Evolutionary conservation across 2,329 filamentous ascomycete species (phyloP).

Genomic region (Colletotrichum orchidophilum): DNA sequence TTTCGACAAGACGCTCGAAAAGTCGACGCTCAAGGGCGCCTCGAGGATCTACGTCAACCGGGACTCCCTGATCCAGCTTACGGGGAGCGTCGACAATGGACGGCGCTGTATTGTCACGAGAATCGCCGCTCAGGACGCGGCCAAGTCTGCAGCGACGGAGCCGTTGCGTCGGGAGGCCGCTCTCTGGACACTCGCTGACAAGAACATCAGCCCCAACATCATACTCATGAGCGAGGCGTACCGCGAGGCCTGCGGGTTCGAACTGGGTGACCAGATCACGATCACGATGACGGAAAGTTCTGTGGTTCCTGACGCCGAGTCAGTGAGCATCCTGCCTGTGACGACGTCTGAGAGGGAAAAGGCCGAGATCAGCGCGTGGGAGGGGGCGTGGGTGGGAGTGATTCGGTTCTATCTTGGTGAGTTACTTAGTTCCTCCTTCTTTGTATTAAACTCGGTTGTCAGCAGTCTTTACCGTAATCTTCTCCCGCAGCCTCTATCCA

Average conservation of each 20-base stretch:
- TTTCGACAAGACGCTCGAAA: slow-evolving; percentile 51
- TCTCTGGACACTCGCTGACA: slow-evolving; percentile 60
- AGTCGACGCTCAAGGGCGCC: slow-evolving; percentile 52
- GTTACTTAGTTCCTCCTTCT: neutral
- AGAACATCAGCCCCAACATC: slow-evolving; percentile 73
- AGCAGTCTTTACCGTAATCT: neutral
- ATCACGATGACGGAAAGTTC: slow-evolving; percentile 67
- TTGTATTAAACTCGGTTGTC: neutral
- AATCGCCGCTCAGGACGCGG: slow-evolving; percentile 30
- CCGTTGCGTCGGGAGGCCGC: slow-evolving; percentile 53
- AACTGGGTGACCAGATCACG: slow-evolving; percentile 71
- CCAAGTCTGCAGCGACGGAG: slow-evolving; percentile 35
- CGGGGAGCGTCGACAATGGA: slow-evolving; percentile 53
- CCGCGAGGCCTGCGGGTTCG: slow-evolving; percentile 76
- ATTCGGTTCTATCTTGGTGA: slow-evolving; percentile 24
- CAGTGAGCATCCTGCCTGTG: slow-evolving; percentile 49
- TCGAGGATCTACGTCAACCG: slow-evolving; percentile 59
- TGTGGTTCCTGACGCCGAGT: slow-evolving; percentile 62
- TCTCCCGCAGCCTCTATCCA: neutral
- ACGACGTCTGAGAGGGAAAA: slow-evolving; percentile 24
- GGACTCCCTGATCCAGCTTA: slow-evolving; percentile 56
- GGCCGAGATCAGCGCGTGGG: slow-evolving; percentile 49
- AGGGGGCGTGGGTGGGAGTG: slow-evolving; percentile 15
- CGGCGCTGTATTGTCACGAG: slow-evolving; percentile 53
- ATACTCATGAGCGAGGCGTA: slow-evolving; percentile 79